These are phyloP conservation scores for Fusarium equiseti DNA, from an alignment of 2,329 filamentous ascomycete genomes.

Conservation along the genomic window DNA sequence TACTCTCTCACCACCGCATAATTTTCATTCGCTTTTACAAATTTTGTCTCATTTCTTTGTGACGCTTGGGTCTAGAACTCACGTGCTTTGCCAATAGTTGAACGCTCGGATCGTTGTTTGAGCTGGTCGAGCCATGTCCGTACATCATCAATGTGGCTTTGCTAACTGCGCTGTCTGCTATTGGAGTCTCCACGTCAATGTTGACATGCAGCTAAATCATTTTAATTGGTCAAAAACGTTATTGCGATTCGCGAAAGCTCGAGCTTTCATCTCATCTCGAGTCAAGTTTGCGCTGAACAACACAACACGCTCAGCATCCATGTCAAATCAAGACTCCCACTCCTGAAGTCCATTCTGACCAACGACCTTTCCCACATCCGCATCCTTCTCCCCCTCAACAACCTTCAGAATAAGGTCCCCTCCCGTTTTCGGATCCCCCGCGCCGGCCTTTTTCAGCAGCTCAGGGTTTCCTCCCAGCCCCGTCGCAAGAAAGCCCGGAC, in stretches of 20 bases:
- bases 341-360: slow-evolving; percentile 46
- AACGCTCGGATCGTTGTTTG: slow-evolving; percentile 1
- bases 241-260: not conserved
- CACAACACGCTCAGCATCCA: not conserved
- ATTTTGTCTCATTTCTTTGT: slow-evolving; percentile 3
- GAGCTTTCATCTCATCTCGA: not conserved
- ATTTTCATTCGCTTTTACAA: not conserved
- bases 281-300: not conserved
- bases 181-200: not conserved
- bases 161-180: not conserved
- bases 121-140: not conserved
- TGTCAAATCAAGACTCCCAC: slow-evolving; percentile 32
- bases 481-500: slow-evolving; percentile 63
- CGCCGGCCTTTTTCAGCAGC: slow-evolving; percentile 51
- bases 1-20: slow-evolving; percentile 17
- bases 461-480: slow-evolving; percentile 53
- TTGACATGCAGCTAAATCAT: not conserved
- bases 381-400: slow-evolving; percentile 57
- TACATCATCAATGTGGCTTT: slow-evolving; percentile 42
- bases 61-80: not conserved
- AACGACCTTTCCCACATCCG: slow-evolving; percentile 56
- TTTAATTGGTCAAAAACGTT: not conserved
- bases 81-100: slow-evolving; percentile 3
- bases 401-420: slow-evolving; percentile 56
- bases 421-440: slow-evolving; percentile 52